These are phyloP conservation scores for Populus hybrid DNA, from an alignment of 441 rosid genomes.

Conservation along the genomic window DNA sequence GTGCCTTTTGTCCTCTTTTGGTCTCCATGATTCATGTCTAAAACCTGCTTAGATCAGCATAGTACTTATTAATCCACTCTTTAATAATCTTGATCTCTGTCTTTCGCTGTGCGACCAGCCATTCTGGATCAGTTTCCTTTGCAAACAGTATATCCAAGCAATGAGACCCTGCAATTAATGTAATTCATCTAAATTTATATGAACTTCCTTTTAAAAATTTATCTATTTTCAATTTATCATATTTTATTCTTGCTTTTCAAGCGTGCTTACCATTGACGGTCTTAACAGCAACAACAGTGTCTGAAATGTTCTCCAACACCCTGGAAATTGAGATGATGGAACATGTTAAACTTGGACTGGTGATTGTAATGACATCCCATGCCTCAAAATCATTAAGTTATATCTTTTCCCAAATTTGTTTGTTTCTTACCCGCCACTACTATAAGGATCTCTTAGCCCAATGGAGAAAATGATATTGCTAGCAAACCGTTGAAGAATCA, in stretches of 20 bases:
- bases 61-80: slow-evolving; percentile 50
- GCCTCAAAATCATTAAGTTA: not conserved
- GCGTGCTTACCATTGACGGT: slow-evolving; percentile 39
- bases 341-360: not conserved
- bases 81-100: slow-evolving; percentile 42
- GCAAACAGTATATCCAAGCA: slow-evolving; percentile 48
- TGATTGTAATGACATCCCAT: not conserved
- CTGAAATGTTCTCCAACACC: slow-evolving; percentile 60
- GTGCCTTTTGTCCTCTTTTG: not conserved
- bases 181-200: not conserved
- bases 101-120: slow-evolving; percentile 55
- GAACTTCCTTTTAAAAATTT: not conserved
- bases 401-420: slow-evolving; percentile 1
- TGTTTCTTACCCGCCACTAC: slow-evolving; percentile 68
- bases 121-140: slow-evolving; percentile 45
- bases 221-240: not conserved
- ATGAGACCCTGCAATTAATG: slow-evolving; percentile 43
- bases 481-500: slow-evolving; percentile 56
- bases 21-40: not conserved
- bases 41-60: slow-evolving; percentile 33
- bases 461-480: slow-evolving; percentile 88
- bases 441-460: slow-evolving; percentile 75
- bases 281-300: slow-evolving; percentile 42
- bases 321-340: slow-evolving; percentile 21
- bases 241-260: not conserved